Evolutionary conservation across 116 monocot genomes (phyloP).

Genomic region (Iris pallida): DNA sequence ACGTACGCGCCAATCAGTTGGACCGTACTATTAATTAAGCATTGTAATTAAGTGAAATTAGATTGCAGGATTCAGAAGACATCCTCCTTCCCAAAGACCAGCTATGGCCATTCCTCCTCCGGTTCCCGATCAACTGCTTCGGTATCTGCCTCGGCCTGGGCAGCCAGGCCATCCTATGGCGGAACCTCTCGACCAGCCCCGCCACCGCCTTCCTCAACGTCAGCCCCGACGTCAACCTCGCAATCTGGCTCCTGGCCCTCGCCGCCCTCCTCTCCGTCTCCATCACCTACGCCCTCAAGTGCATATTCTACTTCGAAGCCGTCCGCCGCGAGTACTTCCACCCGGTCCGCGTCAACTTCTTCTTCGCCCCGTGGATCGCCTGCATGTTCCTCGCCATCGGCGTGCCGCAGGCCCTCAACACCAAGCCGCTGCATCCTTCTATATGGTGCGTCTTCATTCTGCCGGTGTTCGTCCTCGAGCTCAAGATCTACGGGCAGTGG

Average conservation of each 20-base stretch:
- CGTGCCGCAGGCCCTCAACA: slow-evolving; percentile 30
- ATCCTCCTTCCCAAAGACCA: slow-evolving; percentile 85
- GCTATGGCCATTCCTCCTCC: slow-evolving; percentile 92
- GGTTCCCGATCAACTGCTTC: slow-evolving; percentile 81
- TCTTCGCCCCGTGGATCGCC: slow-evolving; percentile 89
- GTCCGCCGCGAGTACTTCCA: slow-evolving; percentile 92
- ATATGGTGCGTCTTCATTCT: slow-evolving; percentile 6
- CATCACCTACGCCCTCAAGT: slow-evolving; percentile 67
- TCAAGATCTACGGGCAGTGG: slow-evolving; percentile 17
- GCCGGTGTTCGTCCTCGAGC: not conserved
- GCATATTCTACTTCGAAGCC: slow-evolving; percentile 85
- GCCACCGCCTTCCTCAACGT: slow-evolving; percentile 64
- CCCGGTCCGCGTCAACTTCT: slow-evolving; percentile 97
- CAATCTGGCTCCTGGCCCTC: slow-evolving; percentile 69
- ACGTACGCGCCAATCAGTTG: too few species aligned
- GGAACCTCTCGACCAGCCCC: slow-evolving; percentile 48
- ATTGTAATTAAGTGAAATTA: too few species aligned
- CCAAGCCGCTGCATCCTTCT: too few species aligned
- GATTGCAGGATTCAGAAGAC: slow-evolving; percentile 64
- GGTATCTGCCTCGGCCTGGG: slow-evolving; percentile 83
- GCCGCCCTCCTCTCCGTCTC: slow-evolving; percentile 42
- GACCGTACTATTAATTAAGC: too few species aligned
- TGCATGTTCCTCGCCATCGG: slow-evolving; percentile 78
- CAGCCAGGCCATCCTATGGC: slow-evolving; percentile 86
- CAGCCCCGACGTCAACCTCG: slow-evolving; percentile 46